Evolutionary conservation across 2,329 filamentous ascomycete genomes (phyloP).

Genomic region (Cryphonectria carpinicola): DNA sequence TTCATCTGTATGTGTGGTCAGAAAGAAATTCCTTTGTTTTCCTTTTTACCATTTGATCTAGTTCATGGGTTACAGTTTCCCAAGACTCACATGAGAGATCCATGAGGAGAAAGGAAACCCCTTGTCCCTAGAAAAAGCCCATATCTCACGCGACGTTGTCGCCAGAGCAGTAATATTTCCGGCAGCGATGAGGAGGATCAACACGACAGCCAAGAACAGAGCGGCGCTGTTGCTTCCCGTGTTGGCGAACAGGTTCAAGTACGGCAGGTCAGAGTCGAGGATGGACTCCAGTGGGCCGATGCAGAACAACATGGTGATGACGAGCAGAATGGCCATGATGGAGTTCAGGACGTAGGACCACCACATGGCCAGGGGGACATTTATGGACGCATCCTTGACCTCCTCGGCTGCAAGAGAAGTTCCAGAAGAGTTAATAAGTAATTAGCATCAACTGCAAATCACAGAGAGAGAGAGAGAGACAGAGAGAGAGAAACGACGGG

Average conservation of each 20-base stretch:
- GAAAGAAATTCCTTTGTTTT: neutral
- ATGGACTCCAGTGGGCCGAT: constrained; percentile 22
- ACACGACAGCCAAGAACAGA: constrained; percentile 20
- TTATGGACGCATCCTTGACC: constrained; percentile 21
- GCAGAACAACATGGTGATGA: constrained; percentile 25
- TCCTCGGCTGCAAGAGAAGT: constrained; percentile 17
- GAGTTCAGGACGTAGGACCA: constrained; percentile 24
- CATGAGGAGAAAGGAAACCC: constrained; percentile 24
- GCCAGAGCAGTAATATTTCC: constrained; percentile 25
- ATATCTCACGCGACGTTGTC: constrained; percentile 25
- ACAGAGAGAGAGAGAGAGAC: neutral
- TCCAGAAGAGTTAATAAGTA: no score
- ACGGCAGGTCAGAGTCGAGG: constrained; percentile 23
- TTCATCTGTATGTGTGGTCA: constrained; percentile 21
- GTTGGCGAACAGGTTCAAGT: constrained; percentile 25
- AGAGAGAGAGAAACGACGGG: neutral
- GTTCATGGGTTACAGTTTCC: neutral
- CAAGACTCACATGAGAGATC: constrained; percentile 20
- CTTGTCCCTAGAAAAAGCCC: constrained; percentile 25
- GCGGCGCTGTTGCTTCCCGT: constrained; percentile 18
- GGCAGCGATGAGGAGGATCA: constrained; percentile 23
- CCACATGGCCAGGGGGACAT: constrained; percentile 25
- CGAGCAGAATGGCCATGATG: constrained; percentile 22
- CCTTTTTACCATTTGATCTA: neutral
- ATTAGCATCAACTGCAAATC: no score